phyloP scores from a whole-genome alignment of 257 asterid species.

The Nicotiana undulata region DNA sequence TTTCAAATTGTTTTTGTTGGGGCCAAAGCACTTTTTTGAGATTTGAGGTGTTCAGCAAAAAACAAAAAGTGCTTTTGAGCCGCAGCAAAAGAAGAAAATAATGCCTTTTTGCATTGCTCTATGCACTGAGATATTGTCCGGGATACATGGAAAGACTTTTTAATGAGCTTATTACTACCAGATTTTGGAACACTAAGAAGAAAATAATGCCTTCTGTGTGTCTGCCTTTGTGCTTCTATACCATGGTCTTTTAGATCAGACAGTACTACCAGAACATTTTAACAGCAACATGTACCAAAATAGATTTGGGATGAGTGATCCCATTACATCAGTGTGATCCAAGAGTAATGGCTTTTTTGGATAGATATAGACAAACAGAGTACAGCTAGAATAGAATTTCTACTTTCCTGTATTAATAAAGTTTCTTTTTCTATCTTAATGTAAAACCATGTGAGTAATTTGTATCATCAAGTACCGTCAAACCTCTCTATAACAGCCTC shows the following conservation, averaged over 20 bases:
- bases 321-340: background rate
- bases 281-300: background rate
- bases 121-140: background rate
- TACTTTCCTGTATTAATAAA: background rate
- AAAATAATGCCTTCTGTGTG: background rate
- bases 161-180: background rate
- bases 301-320: background rate
- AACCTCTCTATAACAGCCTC: no score
- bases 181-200: background rate
- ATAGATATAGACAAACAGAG: background rate
- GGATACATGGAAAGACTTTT: background rate
- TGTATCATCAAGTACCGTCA: background rate
- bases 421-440: background rate
- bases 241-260: background rate
- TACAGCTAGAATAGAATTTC: background rate
- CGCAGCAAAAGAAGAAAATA: no score
- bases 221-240: background rate
- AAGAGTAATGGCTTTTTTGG: background rate
- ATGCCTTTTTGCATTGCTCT: background rate
- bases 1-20: no score
- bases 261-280: background rate
- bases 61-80: no score
- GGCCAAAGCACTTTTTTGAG: no score
- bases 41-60: no score
- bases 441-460: background rate